Evolutionary conservation across 257 asterid species (phyloP), one percentile per base, ranked within the genome.

Genomic region (Primulina eburnea): DNA sequence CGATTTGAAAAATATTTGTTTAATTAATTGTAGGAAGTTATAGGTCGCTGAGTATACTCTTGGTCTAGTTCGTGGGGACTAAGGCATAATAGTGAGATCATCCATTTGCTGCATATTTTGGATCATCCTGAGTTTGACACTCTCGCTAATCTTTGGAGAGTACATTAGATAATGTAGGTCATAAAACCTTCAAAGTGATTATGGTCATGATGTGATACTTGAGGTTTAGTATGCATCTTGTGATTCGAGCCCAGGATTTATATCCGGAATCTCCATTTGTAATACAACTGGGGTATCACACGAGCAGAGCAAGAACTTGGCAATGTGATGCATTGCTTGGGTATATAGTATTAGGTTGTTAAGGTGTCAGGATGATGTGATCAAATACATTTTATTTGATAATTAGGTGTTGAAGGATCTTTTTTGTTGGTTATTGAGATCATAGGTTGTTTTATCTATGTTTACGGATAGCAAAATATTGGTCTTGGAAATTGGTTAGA

Each of bases 1-100:
- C 40, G 50, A 69, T 20, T 64, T 53, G 67, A 64, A 32, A 64
- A 79, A 35, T 35, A 35, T 1, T 20, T 71, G 35, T 14, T 8
- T 64, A 16, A 66, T 58, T 64, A 18, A 47, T 32, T 8, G 18
- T 18, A 57, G 63, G 34, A 29, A 37, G 21, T 65, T 62, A 53
- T 69, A 68, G 33, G 62, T 33, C n/a, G 10, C 47, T 29, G 58
- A 26, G 20, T 8, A 32, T 32, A 8, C 14, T 38, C 50, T 38
- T 38, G 50, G 50, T 7, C 2, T 9, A 9, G 50, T 38, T 38
- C 12, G 1, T 38, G 50, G 50, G 50, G 50, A 35, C 50, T 38
- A 38, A 38, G 50, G 16, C 50, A 38, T 8, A 3, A 38, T 8
- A 38, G 16, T 38, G 50, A 38, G 14, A 38, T 38, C 50, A 8